Evolutionary conservation across 2,329 filamentous ascomycete species (phyloP).

Genomic region (Aspergillus sp.): DNA sequence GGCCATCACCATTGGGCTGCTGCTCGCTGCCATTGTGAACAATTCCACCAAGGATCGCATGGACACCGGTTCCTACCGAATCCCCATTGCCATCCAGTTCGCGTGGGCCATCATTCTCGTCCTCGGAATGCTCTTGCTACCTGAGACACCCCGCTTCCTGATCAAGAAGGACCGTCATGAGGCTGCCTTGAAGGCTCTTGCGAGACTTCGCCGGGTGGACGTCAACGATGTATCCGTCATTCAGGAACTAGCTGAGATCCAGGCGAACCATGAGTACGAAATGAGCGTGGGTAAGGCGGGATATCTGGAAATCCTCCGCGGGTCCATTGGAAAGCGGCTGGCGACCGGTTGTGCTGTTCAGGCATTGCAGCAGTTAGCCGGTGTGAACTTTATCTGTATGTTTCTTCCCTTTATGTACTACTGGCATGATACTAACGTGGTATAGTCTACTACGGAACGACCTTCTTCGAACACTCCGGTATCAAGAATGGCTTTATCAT

Average conservation of each 20-base stretch:
- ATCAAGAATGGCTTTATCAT: slow-evolving; percentile 47
- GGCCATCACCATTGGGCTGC: slow-evolving; percentile 73
- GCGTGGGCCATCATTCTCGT: slow-evolving; percentile 75
- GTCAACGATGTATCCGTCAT: slow-evolving; percentile 68
- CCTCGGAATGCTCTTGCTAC: slow-evolving; percentile 69
- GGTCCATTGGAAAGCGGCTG: slow-evolving; percentile 38
- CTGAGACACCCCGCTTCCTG: slow-evolving; percentile 80
- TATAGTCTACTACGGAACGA: slow-evolving; percentile 40
- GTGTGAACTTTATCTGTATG: slow-evolving; percentile 45
- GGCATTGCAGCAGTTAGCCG: slow-evolving; percentile 41
- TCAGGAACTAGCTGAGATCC: slow-evolving; percentile 76
- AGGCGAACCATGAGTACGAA: slow-evolving; percentile 87
- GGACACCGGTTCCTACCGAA: slow-evolving; percentile 70
- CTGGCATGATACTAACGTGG: slow-evolving; percentile 9
- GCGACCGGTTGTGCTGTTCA: slow-evolving; percentile 41
- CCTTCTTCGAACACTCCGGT: slow-evolving; percentile 41
- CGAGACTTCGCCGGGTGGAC: slow-evolving; percentile 67
- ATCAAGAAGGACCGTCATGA: slow-evolving; percentile 73
- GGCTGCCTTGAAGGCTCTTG: slow-evolving; percentile 60
- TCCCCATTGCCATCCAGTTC: slow-evolving; percentile 78
- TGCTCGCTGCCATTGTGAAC: slow-evolving; percentile 71
- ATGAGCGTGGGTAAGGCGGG: slow-evolving; percentile 44
- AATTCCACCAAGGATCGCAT: slow-evolving; percentile 64
- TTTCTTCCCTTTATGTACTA: not conserved
- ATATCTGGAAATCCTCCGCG: slow-evolving; percentile 38